Percentiles rank a stretch among this genome's conserved stretches.
Evolutionary conservation across 2,329 filamentous ascomycete species (phyloP).

Genomic region (Epichloe elymi): DNA sequence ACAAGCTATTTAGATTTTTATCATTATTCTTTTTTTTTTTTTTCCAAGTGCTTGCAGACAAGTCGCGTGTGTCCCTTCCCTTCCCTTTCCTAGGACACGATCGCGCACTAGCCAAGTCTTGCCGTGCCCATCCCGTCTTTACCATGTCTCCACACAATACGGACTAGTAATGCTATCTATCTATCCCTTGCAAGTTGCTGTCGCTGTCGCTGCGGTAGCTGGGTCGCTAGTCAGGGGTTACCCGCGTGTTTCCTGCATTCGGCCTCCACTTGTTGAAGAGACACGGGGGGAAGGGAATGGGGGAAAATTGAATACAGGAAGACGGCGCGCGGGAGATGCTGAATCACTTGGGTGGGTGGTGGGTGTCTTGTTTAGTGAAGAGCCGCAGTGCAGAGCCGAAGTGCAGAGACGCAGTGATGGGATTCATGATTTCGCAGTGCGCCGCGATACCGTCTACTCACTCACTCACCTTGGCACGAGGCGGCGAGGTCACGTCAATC

Average conservation of each 20-base stretch:
- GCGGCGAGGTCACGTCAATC: too few species aligned
- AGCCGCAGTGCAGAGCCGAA: too few species aligned
- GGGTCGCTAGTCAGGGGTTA: conserved; percentile 1
- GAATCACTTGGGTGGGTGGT: too few species aligned
- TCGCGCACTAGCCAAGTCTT: neutral
- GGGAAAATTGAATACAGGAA: neutral
- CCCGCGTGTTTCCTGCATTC: neutral
- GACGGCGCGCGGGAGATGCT: too few species aligned
- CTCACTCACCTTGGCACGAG: too few species aligned
- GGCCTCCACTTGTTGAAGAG: neutral
- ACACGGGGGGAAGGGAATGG: neutral
- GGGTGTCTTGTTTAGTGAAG: neutral
- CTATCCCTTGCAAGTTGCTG: neutral
- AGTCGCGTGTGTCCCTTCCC: too few species aligned
- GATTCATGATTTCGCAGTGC: too few species aligned
- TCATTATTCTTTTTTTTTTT: too few species aligned
- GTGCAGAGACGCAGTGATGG: too few species aligned
- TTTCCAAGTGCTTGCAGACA: too few species aligned
- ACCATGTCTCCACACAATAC: neutral
- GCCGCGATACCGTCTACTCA: too few species aligned
- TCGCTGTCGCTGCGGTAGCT: neutral
- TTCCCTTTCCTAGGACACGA: neutral
- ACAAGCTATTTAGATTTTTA: too few species aligned
- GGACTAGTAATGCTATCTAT: neutral
- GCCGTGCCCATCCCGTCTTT: neutral